Conservation (phyloP, 805 yeast species). For the Starmerella tilneyi region DNA sequence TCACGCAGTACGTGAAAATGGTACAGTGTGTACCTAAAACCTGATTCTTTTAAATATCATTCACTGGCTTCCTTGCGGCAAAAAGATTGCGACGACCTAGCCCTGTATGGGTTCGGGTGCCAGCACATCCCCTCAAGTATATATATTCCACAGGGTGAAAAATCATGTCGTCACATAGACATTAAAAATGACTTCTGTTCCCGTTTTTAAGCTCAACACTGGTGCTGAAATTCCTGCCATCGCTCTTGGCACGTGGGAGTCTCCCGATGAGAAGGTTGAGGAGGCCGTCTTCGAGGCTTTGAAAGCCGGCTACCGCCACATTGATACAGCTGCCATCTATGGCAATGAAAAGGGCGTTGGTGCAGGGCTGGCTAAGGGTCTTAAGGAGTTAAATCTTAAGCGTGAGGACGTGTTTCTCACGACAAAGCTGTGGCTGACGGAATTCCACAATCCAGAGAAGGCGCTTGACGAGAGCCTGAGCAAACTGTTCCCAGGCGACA, state of each 20-base stretch:
- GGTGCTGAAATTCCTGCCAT: constrained; percentile 55
- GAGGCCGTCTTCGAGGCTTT: constrained; percentile 51
- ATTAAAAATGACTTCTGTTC: constrained; percentile 16
- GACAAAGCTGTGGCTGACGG: constrained; percentile 48
- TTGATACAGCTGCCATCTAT: constrained; percentile 66
- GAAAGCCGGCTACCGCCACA: constrained; percentile 56
- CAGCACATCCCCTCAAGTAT: neutral
- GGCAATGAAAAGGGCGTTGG: constrained; percentile 62
- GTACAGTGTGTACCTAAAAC: too few species aligned
- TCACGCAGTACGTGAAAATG: too few species aligned
- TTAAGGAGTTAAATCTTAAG: constrained; percentile 30
- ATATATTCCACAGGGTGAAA: neutral
- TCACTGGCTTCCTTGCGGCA: too few species aligned
- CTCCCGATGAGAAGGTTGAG: constrained; percentile 38
- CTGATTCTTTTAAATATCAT: too few species aligned
- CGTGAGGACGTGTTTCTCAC: constrained; percentile 50
- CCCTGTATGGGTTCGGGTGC: too few species aligned
- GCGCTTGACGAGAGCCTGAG: constrained; percentile 45
- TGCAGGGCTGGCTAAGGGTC: constrained; percentile 33
- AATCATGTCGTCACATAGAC: neutral
- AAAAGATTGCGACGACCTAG: too few species aligned
- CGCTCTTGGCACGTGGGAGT: constrained; percentile 59
- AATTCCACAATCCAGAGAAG: constrained; percentile 34
- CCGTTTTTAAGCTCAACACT: constrained; percentile 41
- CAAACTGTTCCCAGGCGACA: constrained; percentile 33